Conservation (phyloP, 2,329 filamentous ascomycete genomes). For the Nannizzia gypsea region DNA sequence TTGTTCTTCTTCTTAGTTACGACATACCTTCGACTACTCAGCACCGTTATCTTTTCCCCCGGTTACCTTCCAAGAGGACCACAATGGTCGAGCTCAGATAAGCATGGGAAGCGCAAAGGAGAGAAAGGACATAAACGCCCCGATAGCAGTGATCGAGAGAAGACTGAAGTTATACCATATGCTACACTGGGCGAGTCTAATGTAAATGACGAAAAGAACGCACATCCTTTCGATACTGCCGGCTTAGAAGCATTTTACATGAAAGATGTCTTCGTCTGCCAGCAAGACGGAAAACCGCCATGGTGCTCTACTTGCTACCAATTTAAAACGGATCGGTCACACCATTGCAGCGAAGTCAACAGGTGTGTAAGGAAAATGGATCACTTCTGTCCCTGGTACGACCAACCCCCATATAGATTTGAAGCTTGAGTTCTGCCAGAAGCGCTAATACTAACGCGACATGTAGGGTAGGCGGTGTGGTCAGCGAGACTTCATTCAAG, state of each 20-base stretch:
- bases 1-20: constrained; percentile 54
- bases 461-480: constrained; percentile 76
- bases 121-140: not conserved
- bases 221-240: constrained; percentile 45
- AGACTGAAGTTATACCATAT: constrained; percentile 14
- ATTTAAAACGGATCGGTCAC: constrained; percentile 78
- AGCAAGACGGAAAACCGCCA: constrained; percentile 67
- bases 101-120: constrained; percentile 10
- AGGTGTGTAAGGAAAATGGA: constrained; percentile 86
- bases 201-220: constrained; percentile 16
- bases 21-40: constrained; percentile 60
- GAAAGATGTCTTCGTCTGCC: constrained; percentile 73
- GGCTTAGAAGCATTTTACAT: constrained; percentile 67
- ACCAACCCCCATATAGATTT: not conserved
- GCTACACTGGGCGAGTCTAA: not conserved
- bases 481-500: constrained; percentile 77
- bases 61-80: constrained; percentile 60
- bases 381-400: constrained; percentile 76
- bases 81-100: constrained; percentile 22
- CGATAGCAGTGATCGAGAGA: constrained; percentile 10
- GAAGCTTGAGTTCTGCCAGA: not conserved
- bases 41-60: constrained; percentile 56
- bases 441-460: not conserved
- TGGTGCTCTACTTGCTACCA: constrained; percentile 77
- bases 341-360: constrained; percentile 72